Percentiles rank a stretch among this genome's conserved stretches.
Evolutionary conservation across 2,329 filamentous ascomycete species (phyloP).

Genomic region (Monilinia vaccinii-corymbosi): DNA sequence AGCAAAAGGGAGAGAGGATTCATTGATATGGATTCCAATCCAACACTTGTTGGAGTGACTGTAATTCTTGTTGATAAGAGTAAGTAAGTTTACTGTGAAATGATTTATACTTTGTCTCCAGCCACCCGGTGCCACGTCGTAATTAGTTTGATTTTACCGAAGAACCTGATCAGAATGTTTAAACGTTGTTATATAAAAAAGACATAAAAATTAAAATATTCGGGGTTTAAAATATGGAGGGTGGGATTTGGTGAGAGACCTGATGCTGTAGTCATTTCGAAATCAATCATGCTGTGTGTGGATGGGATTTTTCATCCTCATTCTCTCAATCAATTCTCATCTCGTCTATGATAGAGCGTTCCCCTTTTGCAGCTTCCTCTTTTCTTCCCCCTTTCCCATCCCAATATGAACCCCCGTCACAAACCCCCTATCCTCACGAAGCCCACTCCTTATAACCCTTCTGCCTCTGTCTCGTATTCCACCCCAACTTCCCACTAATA

Average conservation of each 20-base stretch:
- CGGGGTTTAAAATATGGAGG: neutral
- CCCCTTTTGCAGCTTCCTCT: neutral
- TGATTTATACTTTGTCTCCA: too few species aligned
- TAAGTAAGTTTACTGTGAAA: too few species aligned
- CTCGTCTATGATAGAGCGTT: neutral
- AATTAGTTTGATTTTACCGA: too few species aligned
- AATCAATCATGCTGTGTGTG: too few species aligned
- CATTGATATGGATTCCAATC: too few species aligned
- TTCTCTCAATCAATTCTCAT: neutral
- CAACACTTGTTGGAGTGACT: neutral
- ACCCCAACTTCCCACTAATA: constrained; percentile 68
- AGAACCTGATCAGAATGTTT: too few species aligned
- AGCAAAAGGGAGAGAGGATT: too few species aligned
- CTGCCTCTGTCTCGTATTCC: constrained; percentile 73
- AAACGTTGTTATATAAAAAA: too few species aligned
- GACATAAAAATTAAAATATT: too few species aligned
- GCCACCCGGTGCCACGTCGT: too few species aligned
- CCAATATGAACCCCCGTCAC: neutral
- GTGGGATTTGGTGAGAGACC: neutral
- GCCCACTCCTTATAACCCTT: constrained; percentile 45
- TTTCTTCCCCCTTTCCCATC: neutral
- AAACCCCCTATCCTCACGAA: neutral
- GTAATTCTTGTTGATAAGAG: neutral
- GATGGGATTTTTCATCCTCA: neutral
- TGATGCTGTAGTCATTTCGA: neutral